phyloP scores from a whole-genome alignment of 352 stramenopile species.

The Globisporangium yorkense region DNA sequence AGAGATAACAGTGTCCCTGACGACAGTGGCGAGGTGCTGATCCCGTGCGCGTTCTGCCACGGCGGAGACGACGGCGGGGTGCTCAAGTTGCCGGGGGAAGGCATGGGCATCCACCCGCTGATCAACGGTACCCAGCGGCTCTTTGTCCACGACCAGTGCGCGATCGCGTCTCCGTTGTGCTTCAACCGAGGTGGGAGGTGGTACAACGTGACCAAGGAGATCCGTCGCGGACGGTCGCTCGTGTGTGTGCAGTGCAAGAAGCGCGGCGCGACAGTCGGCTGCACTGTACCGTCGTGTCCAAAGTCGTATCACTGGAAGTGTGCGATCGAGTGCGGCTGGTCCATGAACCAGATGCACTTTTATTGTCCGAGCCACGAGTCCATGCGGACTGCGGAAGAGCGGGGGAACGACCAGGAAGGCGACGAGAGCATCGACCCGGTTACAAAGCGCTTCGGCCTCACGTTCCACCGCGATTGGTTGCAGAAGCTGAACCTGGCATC shows the following conservation, averaged over 20 bases:
- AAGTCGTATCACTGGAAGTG: conserved; percentile 85
- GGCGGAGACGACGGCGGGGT: conserved; percentile 61
- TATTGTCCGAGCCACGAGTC: conserved; percentile 65
- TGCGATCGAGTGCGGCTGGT: conserved; percentile 62
- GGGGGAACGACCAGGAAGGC: conserved; percentile 17
- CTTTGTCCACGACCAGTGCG: conserved; percentile 85
- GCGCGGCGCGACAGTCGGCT: conserved; percentile 75
- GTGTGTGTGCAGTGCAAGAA: conserved; percentile 61
- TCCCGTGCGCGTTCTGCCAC: conserved; percentile 77
- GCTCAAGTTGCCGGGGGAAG: conserved; percentile 72
- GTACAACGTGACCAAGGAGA: conserved; percentile 84
- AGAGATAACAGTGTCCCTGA: conserved; percentile 18
- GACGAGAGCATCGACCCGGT: conserved; percentile 31
- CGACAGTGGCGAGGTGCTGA: conserved; percentile 35
- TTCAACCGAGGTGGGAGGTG: conserved; percentile 73
- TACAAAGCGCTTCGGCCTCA: conserved; percentile 58
- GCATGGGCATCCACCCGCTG: conserved; percentile 64
- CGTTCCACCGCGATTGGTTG: conserved; percentile 76
- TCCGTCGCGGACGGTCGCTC: conserved; percentile 67
- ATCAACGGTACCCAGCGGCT: conserved; percentile 61
- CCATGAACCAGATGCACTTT: conserved; percentile 75
- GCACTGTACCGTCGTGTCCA: conserved; percentile 48
- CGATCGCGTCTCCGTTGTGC: conserved; percentile 76
- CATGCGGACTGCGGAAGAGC: conserved; percentile 24
- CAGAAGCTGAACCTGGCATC: conserved; percentile 42